phyloP scores from a whole-genome alignment of 1,139 yeast genomes.

The Zygoascus meyerae region DNA sequence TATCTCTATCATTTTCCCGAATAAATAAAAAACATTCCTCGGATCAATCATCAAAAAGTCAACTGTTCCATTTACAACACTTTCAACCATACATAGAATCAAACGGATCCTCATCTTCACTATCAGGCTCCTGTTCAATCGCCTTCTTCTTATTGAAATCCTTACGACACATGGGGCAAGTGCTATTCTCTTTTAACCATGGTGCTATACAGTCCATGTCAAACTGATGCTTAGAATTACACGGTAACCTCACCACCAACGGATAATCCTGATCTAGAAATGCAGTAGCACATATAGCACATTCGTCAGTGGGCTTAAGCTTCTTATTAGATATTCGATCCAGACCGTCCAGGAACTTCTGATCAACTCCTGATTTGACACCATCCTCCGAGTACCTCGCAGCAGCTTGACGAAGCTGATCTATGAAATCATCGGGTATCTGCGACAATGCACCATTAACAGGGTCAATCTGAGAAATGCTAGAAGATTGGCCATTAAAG shows the following conservation, averaged over 20 bases:
- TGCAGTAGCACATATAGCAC: slow-evolving; percentile 79
- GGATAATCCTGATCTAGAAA: slow-evolving; percentile 74
- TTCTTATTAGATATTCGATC: slow-evolving; percentile 57
- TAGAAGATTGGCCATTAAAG: neutral
- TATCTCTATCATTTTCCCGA: no score
- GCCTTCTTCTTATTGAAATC: slow-evolving; percentile 53
- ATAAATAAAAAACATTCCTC: no score
- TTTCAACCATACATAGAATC: slow-evolving; percentile 12
- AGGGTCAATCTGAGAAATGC: neutral
- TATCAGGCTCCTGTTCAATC: slow-evolving; percentile 51
- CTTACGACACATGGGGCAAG: slow-evolving; percentile 85
- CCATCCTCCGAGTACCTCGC: slow-evolving; percentile 4
- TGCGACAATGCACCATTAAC: neutral
- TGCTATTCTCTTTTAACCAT: slow-evolving; percentile 73
- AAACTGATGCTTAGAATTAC: slow-evolving; percentile 63
- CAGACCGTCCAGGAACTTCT: slow-evolving; percentile 64
- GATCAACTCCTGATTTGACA: slow-evolving; percentile 51
- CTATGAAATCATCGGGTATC: slow-evolving; percentile 6
- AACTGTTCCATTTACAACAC: neutral
- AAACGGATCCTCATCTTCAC: slow-evolving; percentile 61
- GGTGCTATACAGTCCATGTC: slow-evolving; percentile 89
- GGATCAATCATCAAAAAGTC: neutral
- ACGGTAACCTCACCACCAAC: slow-evolving; percentile 73
- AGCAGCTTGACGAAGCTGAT: slow-evolving; percentile 4
- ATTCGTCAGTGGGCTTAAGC: slow-evolving; percentile 52